Evolutionary conservation across 2,329 filamentous ascomycete species (phyloP).

Genomic region (Fusarium tanahbumbuense): DNA sequence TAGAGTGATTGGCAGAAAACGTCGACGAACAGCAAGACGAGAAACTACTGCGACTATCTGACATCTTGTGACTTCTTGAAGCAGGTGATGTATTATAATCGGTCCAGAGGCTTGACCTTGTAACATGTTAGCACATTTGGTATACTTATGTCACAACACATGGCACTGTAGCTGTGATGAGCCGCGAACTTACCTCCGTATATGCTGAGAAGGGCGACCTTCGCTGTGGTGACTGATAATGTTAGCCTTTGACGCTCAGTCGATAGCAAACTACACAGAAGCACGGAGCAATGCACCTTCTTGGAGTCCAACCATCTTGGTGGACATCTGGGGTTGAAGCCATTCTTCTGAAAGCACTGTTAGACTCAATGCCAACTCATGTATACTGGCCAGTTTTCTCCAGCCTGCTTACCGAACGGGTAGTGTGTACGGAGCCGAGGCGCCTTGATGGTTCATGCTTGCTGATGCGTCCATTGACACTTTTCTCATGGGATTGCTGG

Average conservation of each 20-base stretch:
- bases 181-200: conserved; percentile 35
- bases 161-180: neutral
- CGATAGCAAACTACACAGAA: neutral
- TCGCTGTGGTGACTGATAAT: conserved; percentile 25
- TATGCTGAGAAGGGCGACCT: conserved; percentile 32
- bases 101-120: conserved; percentile 41
- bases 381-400: neutral
- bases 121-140: conserved; percentile 18
- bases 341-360: conserved; percentile 36
- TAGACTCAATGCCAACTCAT: conserved; percentile 5
- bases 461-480: conserved; percentile 49
- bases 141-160: neutral
- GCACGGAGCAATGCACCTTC: conserved; percentile 32
- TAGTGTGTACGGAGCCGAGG: conserved; percentile 36
- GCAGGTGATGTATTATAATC: conserved; percentile 32
- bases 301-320: conserved; percentile 36
- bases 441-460: conserved; percentile 18
- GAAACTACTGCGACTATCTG: conserved; percentile 64
- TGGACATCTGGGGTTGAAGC: conserved; percentile 37
- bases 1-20: conserved; percentile 61
- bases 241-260: neutral
- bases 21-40: conserved; percentile 62
- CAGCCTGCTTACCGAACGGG: conserved; percentile 42
- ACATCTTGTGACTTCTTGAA: conserved; percentile 49
- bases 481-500: conserved; percentile 46